A percentile compares a stretch with the other conserved stretches of the same genome.
Evolutionary conservation across 805 yeast species (phyloP).

Genomic region (Kregervanrija pseudodelftensis): DNA sequence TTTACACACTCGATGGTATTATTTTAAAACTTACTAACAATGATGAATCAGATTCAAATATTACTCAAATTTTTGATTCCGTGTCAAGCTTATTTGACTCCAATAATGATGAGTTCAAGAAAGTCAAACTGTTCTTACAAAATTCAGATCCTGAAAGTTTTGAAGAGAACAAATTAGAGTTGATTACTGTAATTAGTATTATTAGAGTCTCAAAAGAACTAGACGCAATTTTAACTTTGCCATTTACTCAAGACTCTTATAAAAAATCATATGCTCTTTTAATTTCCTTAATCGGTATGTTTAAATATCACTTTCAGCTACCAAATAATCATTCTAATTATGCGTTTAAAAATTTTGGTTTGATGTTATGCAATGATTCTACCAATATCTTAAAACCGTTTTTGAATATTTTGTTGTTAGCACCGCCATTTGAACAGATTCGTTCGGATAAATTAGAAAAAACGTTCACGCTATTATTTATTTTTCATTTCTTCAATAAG

Average conservation of each 20-base stretch:
- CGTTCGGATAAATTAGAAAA: conserved; percentile 17
- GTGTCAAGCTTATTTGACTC: too few species aligned
- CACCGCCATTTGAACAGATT: conserved; percentile 12
- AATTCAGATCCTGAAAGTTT: neutral
- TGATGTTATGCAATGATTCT: conserved; percentile 8
- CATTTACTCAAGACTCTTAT: conserved; percentile 9
- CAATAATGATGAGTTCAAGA: too few species aligned
- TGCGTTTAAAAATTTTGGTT: conserved; percentile 23
- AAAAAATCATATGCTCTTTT: conserved; percentile 11
- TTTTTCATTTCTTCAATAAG: conserved; percentile 17
- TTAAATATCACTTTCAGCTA: conserved; percentile 23
- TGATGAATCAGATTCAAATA: too few species aligned
- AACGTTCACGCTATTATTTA: conserved; percentile 13
- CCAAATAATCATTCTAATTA: conserved; percentile 17
- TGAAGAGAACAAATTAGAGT: conserved; percentile 18
- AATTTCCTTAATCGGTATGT: conserved; percentile 13
- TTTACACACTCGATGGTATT: too few species aligned
- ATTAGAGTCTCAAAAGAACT: conserved; percentile 13
- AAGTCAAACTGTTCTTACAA: too few species aligned
- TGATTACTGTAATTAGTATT: conserved; percentile 21
- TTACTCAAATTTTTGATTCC: too few species aligned
- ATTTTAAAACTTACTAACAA: too few species aligned
- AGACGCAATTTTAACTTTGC: conserved; percentile 5
- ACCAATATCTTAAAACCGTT: conserved; percentile 9
- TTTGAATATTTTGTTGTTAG: conserved; percentile 8